Base-by-base conservation (phyloP, 73 alveolate genomes). In the Tetrahymena thermophila region DNA sequence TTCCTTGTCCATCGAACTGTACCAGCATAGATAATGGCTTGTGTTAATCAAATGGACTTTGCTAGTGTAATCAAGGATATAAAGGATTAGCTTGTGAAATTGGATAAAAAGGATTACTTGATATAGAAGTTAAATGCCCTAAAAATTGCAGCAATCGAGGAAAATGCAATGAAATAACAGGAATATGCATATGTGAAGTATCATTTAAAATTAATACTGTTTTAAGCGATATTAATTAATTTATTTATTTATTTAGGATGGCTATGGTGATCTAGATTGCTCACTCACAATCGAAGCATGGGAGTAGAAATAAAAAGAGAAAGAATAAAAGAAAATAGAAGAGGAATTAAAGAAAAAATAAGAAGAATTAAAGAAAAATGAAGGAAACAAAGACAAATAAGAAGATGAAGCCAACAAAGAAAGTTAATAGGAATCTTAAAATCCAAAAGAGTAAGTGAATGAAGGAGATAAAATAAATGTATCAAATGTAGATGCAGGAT, bases 1-100 rank as follows among this genome's bases (percentile, higher is more conserved):
- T 95, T 23, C 97, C 97, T 38, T 95, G 97, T 44, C 97, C 95
- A 17, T 89, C 95, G 9, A 95, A 95, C 84, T 95, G 97, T 35
- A 95, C 97, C 2, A 94, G 94, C 55, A 23, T 43, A 28, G 97
- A 95, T 40, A 94, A 95, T 44, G 97, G 97, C 4, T 34, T 85
- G 35, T 95, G 97, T 44, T 43, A 95, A 89, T 95, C 94, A 58
- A 94, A 95, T 85, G 97, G 97, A 7, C 89, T 43, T 43, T 95
- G 97, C 84, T 37, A 85, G 10, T 95, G 97, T 35, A 43, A 85
- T 34, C 95, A 95, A 44, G 97, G 97, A 56, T 95, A 85, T 34
- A 43, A 93, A 34, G 97, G 97, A 35, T 10, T 10, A 10, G 94
- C 95, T 10, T 95, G 97, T 28, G 85, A 93, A 50, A 50, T 94